phyloP scores from a whole-genome alignment of 805 yeast species.

The Starmera caribaea region DNA sequence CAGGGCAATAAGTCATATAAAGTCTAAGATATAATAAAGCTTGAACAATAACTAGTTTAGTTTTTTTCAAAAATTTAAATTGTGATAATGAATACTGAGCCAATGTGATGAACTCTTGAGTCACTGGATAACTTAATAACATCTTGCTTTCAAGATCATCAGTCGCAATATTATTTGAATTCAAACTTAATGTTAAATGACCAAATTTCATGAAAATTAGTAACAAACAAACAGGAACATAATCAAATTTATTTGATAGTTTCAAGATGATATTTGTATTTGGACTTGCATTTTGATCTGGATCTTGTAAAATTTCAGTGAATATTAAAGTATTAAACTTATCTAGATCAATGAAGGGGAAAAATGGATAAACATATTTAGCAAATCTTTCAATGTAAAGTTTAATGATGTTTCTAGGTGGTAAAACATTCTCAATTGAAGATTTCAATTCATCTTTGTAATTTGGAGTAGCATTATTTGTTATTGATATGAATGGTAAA shows the following conservation, averaged over 20 bases:
- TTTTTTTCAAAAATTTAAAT: constrained; percentile 28
- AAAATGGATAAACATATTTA: constrained; percentile 33
- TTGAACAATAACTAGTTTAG: constrained; percentile 33
- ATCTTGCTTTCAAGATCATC: constrained; percentile 15
- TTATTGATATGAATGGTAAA: neutral
- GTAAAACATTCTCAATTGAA: constrained; percentile 26
- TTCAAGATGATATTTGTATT: constrained; percentile 22
- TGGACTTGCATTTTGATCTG: constrained; percentile 1
- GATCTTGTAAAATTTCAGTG: constrained; percentile 24
- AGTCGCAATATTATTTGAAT: constrained; percentile 13
- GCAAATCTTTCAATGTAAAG: constrained; percentile 33
- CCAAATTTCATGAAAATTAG: constrained; percentile 32
- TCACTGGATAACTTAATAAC: constrained; percentile 26
- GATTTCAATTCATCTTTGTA: constrained; percentile 22
- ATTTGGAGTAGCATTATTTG: neutral
- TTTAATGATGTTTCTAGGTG: constrained; percentile 30
- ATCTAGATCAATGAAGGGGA: constrained; percentile 35
- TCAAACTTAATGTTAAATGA: constrained; percentile 27
- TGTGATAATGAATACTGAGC: constrained; percentile 31
- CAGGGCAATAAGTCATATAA: constrained; percentile 35
- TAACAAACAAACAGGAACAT: constrained; percentile 29
- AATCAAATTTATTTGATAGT: constrained; percentile 29
- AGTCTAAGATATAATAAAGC: constrained; percentile 29
- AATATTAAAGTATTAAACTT: constrained; percentile 22
- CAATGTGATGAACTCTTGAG: constrained; percentile 24